phyloP scores from a whole-genome alignment of 2,329 filamentous ascomycete genomes.

The Diaporthe citri region DNA sequence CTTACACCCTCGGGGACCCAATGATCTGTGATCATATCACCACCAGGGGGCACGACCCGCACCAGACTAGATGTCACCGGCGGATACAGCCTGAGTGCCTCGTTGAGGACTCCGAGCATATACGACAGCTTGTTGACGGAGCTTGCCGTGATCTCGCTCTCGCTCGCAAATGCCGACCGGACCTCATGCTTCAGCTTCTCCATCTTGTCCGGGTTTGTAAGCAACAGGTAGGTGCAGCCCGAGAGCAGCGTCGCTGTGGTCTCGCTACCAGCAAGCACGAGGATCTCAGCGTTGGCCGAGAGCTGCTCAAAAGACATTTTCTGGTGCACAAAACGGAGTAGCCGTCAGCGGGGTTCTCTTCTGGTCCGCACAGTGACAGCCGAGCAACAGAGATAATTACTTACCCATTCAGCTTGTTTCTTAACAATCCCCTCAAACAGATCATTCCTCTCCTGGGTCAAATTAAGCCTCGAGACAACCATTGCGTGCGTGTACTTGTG shows the following conservation, averaged over 20 bases:
- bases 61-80: slow-evolving; percentile 35
- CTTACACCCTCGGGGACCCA: slow-evolving; percentile 38
- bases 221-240: slow-evolving; percentile 40
- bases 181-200: slow-evolving; percentile 52
- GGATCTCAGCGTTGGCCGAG: slow-evolving; percentile 7
- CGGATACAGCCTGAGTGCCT: slow-evolving; percentile 56
- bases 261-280: slow-evolving; percentile 38
- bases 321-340: neutral
- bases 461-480: slow-evolving; percentile 20
- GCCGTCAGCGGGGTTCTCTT: neutral
- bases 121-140: slow-evolving; percentile 48
- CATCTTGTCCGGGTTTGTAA: slow-evolving; percentile 44
- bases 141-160: slow-evolving; percentile 50
- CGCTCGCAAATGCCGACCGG: slow-evolving; percentile 47
- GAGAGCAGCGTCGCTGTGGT: slow-evolving; percentile 40
- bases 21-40: slow-evolving; percentile 30
- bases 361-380: neutral
- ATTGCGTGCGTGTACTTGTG: neutral
- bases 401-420: slow-evolving; percentile 15
- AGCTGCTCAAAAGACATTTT: slow-evolving; percentile 11
- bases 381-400: neutral
- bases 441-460: slow-evolving; percentile 14
- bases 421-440: slow-evolving; percentile 14
- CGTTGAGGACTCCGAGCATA: slow-evolving; percentile 53
- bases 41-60: slow-evolving; percentile 31